Percentiles rank a stretch among this genome's conserved stretches.
Conservation (phyloP, 768 basidiomycete genomes). For the Leccinellum rugosiceps region DNA sequence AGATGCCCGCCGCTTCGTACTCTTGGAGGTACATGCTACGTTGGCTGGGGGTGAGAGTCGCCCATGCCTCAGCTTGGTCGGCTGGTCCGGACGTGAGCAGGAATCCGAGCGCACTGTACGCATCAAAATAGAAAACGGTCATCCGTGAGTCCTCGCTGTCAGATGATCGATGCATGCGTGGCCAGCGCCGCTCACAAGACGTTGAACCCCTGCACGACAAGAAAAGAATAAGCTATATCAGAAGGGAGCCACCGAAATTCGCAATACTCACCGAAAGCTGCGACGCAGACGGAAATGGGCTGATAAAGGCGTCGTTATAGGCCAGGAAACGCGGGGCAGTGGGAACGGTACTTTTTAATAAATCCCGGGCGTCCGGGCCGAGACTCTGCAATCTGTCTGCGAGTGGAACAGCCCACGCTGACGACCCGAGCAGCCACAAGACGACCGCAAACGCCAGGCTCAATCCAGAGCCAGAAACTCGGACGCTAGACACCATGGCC, state of each 20-base stretch:
- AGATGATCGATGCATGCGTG: background rate
- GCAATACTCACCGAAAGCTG: background rate
- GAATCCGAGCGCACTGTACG: background rate
- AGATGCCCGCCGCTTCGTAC: constrained; percentile 52
- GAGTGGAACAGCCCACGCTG: background rate
- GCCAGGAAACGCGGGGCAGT: background rate
- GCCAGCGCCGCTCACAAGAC: constrained; percentile 22
- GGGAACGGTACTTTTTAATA: background rate
- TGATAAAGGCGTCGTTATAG: background rate
- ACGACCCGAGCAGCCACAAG: background rate
- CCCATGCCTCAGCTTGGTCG: constrained; percentile 27
- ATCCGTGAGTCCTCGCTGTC: background rate
- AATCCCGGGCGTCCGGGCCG: background rate
- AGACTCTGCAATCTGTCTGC: background rate
- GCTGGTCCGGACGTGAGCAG: background rate
- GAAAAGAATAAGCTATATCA: background rate
- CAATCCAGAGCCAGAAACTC: background rate
- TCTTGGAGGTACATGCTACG: constrained; percentile 41
- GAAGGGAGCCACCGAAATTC: background rate
- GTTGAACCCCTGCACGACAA: constrained; percentile 23
- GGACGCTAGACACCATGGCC: background rate
- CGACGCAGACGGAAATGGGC: background rate
- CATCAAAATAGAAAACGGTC: background rate
- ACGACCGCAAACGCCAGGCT: background rate
- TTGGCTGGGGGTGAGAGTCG: constrained; percentile 31